phyloP scores from a whole-genome alignment of 179 eudicot species.

The Beta corolliflora region DNA sequence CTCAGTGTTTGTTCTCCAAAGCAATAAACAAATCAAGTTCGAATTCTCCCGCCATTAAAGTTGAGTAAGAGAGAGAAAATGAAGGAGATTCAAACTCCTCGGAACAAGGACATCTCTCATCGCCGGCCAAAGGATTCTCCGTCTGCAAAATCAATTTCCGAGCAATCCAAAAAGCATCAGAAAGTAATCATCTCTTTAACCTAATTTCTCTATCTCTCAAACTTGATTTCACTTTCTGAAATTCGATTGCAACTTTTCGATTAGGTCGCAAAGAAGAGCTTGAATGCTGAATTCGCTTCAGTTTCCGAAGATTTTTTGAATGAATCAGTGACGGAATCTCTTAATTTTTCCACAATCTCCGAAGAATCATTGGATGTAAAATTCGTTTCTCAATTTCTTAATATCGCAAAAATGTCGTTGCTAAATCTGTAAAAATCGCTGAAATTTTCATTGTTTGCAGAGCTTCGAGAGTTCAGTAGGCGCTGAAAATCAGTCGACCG shows the following conservation, averaged over 20 bases:
- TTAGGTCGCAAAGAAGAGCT: slow-evolving; percentile 34
- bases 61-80: slow-evolving; percentile 11
- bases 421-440: neutral
- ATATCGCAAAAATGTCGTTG: neutral
- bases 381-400: neutral
- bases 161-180: slow-evolving; percentile 21
- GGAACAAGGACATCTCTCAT: slow-evolving; percentile 27
- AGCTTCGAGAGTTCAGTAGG: slow-evolving; percentile 17
- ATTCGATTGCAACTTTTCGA: slow-evolving; percentile 4
- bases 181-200: slow-evolving; percentile 23
- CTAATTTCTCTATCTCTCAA: neutral
- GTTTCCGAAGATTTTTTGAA: slow-evolving; percentile 33
- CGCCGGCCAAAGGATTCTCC: slow-evolving; percentile 35
- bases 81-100: slow-evolving; percentile 38
- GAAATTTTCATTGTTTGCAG: slow-evolving; percentile 1
- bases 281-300: slow-evolving; percentile 32
- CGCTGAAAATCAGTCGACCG: slow-evolving; percentile 12
- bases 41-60: slow-evolving; percentile 36
- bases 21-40: slow-evolving; percentile 19
- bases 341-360: slow-evolving; percentile 23
- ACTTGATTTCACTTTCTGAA: neutral
- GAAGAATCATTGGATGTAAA: slow-evolving; percentile 35
- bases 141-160: slow-evolving; percentile 11
- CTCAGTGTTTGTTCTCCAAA: neutral
- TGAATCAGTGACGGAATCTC: slow-evolving; percentile 28